These are phyloP conservation scores for Phytopythium montanum DNA, from an alignment of 352 stramenopile species.

Conservation along the genomic window DNA sequence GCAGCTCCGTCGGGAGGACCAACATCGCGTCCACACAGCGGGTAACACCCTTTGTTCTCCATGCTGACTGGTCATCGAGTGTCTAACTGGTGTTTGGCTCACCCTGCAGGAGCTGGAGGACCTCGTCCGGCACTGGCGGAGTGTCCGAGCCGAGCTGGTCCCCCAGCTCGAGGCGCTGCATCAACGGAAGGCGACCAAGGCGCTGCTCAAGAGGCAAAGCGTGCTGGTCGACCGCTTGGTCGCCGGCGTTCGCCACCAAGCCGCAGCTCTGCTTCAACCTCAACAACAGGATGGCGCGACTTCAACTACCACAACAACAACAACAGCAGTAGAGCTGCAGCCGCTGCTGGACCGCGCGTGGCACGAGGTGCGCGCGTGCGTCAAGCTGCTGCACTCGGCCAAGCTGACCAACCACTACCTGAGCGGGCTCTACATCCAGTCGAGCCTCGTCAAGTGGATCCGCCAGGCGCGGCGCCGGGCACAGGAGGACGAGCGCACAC, in stretches of 20 bases:
- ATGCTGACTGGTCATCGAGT: neutral
- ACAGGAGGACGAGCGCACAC: conserved; percentile 23
- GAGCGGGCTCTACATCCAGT: conserved; percentile 56
- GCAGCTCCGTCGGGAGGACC: conserved; percentile 37
- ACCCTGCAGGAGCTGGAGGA: conserved; percentile 52
- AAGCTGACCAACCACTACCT: conserved; percentile 73
- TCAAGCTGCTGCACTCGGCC: conserved; percentile 60
- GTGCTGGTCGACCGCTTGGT: conserved; percentile 55
- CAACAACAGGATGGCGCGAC: conserved; percentile 10
- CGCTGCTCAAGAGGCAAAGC: conserved; percentile 48
- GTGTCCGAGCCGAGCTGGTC: conserved; percentile 40
- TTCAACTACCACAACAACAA: neutral
- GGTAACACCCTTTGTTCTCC: conserved; percentile 2
- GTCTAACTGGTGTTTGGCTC: neutral
- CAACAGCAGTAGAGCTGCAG: conserved; percentile 9
- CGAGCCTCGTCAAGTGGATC: conserved; percentile 58
- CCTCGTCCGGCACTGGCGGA: conserved; percentile 55
- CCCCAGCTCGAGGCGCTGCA: conserved; percentile 53
- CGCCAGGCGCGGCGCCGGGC: conserved; percentile 35
- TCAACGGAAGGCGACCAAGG: conserved; percentile 62
- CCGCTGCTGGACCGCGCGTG: conserved; percentile 34
- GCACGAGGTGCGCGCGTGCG: conserved; percentile 56
- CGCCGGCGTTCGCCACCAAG: conserved; percentile 23
- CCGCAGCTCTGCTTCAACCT: conserved; percentile 10
- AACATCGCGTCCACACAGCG: conserved; percentile 51